Evolutionary conservation across 148 eudicot genomes (phyloP).

Genomic region (Heliamphora exappendiculata): DNA sequence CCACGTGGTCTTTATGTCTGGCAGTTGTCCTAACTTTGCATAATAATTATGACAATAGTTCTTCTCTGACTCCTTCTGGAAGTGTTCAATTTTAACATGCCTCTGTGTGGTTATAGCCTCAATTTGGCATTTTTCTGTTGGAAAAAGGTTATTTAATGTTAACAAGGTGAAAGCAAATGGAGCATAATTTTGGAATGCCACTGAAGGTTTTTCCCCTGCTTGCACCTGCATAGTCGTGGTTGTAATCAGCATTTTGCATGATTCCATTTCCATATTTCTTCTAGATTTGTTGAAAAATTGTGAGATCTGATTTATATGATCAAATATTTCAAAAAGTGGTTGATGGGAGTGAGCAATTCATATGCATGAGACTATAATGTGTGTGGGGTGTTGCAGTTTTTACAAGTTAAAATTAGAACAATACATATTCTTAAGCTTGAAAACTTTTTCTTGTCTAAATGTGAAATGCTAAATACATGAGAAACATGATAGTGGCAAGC

Average conservation of each 20-base stretch:
- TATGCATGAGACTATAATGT: too few species aligned
- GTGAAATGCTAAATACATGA: neutral
- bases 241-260: neutral
- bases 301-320: neutral
- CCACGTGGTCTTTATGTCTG: neutral
- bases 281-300: neutral
- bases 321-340: neutral
- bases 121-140: neutral
- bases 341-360: too few species aligned
- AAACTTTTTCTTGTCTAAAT: too few species aligned
- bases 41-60: neutral
- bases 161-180: neutral
- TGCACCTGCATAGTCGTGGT: neutral
- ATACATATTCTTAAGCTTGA: neutral
- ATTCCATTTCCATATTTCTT: neutral
- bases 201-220: neutral
- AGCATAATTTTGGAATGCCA: neutral
- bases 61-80: neutral
- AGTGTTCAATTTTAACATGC: neutral
- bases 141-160: neutral
- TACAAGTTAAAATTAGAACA: neutral
- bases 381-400: neutral
- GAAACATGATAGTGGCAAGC: neutral
- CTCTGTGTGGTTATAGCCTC: neutral
- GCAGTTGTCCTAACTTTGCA: neutral